Base-by-base conservation (phyloP, 306 rosid genomes). In the Sesbania bispinosa region DNA sequence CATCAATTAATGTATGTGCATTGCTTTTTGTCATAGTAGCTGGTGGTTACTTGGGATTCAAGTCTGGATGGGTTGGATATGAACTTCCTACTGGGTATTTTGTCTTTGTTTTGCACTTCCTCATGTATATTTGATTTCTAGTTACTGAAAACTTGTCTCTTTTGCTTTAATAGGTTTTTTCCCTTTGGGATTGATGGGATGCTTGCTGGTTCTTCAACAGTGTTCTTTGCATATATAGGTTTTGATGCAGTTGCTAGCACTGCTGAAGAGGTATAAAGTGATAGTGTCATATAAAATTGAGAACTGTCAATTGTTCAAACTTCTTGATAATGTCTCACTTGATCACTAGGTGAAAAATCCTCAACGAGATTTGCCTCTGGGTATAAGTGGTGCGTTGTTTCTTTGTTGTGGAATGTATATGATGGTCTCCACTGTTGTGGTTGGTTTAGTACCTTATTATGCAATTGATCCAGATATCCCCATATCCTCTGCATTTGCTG, bases 141-240 rank as follows among this genome's bases (percentile, higher is more conserved):
- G 45, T 70, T 47, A 66, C 54, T 79, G 63, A 46, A n/a, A 50
- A 21, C 48, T 50, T 20, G n/a, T 65, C 65, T 26, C 46, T 79
- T 52, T 70, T 68, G 59, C 53, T 72, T 64, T 46, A 38, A 64
- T 62, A 93, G 98, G 84, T 86, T 80, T 81, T 87, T 91, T 33
- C 97, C 98, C 50, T 94, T 75, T 79, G 98, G 98, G 54, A 81
- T 89, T 13, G 74, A 94, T 78, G 99, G 99, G 58, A 86, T 94
- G 95, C 97, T 94, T 78, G 85, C 99, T 48, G 96, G 99, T 73
- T 90, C 97, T 67, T 97, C 99, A 33, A 94, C 99, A 0, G 97
- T 94, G 53, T 94, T 94, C 82, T 94, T 94, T 77, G 95, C 99
- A 5, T 94, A 85, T 69, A 83, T 94, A 32, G 99, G 99, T 77